Percentiles rank a stretch among this genome's conserved stretches.
These are phyloP conservation scores for Neodidymelliopsis sp. DNA, from an alignment of 2,329 filamentous ascomycete genomes.

Conservation along the genomic window DNA sequence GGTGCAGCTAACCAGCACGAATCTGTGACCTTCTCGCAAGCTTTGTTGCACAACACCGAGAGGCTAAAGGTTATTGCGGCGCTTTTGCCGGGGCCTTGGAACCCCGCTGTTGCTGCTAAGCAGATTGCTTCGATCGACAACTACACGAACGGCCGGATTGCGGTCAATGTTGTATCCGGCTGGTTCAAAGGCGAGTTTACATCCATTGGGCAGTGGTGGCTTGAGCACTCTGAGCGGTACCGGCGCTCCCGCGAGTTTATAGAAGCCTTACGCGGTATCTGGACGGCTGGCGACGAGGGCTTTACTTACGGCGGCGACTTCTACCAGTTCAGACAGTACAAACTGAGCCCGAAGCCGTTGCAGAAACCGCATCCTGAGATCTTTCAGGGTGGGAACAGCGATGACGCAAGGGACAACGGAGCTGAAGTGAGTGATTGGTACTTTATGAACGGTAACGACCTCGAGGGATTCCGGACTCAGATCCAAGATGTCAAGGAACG, in stretches of 20 bases:
- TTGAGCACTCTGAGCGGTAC: conserved; percentile 62
- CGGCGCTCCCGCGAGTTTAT: conserved; percentile 61
- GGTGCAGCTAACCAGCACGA: conserved; percentile 60
- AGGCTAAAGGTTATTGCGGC: conserved; percentile 61
- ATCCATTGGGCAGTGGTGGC: conserved; percentile 62
- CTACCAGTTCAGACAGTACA: conserved; percentile 61
- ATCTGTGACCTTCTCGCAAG: conserved; percentile 60
- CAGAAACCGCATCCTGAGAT: conserved; percentile 60
- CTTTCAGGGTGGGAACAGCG: conserved; percentile 62
- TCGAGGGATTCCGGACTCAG: conserved; percentile 60
- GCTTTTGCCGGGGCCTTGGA: conserved; percentile 51
- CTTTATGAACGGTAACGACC: conserved; percentile 65
- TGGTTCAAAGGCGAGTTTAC: conserved; percentile 64
- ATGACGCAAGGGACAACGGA: conserved; percentile 60
- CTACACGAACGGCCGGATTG: conserved; percentile 60
- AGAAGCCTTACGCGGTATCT: conserved; percentile 59
- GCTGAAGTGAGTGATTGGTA: conserved; percentile 60
- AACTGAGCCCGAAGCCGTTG: conserved; percentile 60
- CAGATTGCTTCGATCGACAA: conserved; percentile 63
- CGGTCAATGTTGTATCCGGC: conserved; percentile 62
- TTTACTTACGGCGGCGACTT: conserved; percentile 62
- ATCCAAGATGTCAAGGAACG: conserved; percentile 59
- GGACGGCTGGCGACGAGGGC: conserved; percentile 55
- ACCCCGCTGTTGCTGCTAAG: conserved; percentile 60
- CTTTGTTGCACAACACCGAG: conserved; percentile 57